These are phyloP conservation scores for Phytopythium aichiense DNA, from an alignment of 352 stramenopile species.

Conservation along the genomic window DNA sequence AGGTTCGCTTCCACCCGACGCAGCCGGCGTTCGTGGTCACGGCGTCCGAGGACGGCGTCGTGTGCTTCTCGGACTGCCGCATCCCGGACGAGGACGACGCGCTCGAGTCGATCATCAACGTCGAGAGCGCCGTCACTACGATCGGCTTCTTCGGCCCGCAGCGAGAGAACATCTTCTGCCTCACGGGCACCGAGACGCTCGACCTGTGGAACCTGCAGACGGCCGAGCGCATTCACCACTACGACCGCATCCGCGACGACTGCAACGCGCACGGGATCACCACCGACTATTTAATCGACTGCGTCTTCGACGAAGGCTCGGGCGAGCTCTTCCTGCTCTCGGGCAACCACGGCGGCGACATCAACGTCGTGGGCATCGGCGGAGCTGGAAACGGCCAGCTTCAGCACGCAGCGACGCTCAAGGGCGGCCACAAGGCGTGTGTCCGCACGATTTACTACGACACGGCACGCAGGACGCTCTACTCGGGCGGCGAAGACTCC, in stretches of 20 bases:
- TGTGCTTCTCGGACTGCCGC: constrained; percentile 88
- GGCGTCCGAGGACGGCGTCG: constrained; percentile 88
- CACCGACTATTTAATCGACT: constrained; percentile 87
- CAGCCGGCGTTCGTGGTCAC: constrained; percentile 78
- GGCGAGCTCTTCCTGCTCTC: constrained; percentile 75
- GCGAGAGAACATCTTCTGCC: constrained; percentile 77
- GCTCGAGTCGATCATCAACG: constrained; percentile 87
- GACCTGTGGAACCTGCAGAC: constrained; percentile 89
- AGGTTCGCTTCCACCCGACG: constrained; percentile 83
- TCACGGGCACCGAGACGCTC: constrained; percentile 87
- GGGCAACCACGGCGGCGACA: constrained; percentile 69
- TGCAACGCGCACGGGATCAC: constrained; percentile 57
- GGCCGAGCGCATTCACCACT: constrained; percentile 79
- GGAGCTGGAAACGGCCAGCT: constrained; percentile 38
- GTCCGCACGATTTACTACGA: constrained; percentile 82
- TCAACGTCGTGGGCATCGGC: constrained; percentile 73
- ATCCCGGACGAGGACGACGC: constrained; percentile 86
- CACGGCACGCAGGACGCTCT: constrained; percentile 36
- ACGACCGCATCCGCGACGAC: constrained; percentile 65
- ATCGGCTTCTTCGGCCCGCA: constrained; percentile 87
- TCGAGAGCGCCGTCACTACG: constrained; percentile 84
- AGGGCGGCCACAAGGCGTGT: constrained; percentile 79
- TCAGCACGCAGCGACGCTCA: constrained; percentile 43
- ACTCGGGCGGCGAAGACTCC: constrained; percentile 85
- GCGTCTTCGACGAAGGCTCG: constrained; percentile 70